Evolutionary conservation across 139 green algal genomes (phyloP).

Genomic region (Gonium pectorale): DNA sequence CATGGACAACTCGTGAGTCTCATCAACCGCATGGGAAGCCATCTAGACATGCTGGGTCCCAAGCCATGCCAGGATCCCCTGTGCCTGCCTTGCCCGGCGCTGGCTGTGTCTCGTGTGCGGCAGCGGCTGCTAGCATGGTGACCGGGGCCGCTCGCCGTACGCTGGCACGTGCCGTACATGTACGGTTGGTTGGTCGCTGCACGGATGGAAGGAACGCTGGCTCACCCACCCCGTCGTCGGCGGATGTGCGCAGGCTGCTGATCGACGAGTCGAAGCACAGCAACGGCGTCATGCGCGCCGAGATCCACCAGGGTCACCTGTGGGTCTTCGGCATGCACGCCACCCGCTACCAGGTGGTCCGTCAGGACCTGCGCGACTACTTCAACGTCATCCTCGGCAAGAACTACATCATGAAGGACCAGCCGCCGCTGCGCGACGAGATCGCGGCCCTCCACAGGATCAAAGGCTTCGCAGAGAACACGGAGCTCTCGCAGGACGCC

Average conservation of each 20-base stretch:
- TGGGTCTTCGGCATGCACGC: slow-evolving; percentile 14
- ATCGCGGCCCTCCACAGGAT: neutral
- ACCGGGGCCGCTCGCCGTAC: too few relatives aligned
- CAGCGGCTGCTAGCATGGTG: too few relatives aligned
- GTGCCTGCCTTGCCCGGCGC: too few relatives aligned
- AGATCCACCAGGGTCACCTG: neutral
- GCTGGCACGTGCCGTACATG: too few relatives aligned
- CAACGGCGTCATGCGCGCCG: neutral
- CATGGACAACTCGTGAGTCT: neutral
- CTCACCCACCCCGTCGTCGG: too few relatives aligned
- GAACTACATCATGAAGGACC: slow-evolving; percentile 7
- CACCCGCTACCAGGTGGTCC: neutral
- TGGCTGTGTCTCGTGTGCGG: too few relatives aligned
- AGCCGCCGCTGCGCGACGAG: neutral
- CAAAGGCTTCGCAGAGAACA: neutral
- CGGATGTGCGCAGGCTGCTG: too few relatives aligned
- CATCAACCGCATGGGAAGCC: too few relatives aligned
- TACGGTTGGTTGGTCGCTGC: too few relatives aligned
- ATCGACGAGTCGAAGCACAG: slow-evolving; percentile 4
- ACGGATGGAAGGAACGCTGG: too few relatives aligned
- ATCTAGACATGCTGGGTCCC: too few relatives aligned
- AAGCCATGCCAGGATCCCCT: too few relatives aligned
- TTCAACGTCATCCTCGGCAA: neutral
- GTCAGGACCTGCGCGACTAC: neutral
- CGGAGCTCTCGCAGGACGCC: neutral